Evolutionary conservation across 371 early-diverging fungal genomes (phyloP).

Genomic region (Rhizopus microsporus): DNA sequence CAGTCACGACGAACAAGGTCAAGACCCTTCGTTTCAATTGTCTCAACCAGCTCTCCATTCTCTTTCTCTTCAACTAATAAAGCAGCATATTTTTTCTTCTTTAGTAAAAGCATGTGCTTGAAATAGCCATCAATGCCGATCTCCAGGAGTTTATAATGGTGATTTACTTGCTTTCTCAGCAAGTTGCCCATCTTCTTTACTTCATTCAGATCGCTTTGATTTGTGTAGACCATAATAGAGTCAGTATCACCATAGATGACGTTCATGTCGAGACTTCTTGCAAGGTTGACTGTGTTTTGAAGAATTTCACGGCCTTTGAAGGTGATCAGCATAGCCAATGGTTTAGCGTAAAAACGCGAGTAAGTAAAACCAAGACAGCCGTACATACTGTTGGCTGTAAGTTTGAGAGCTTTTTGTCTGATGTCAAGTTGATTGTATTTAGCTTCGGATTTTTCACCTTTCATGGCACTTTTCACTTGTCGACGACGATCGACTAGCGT

Average conservation of each 20-base stretch:
- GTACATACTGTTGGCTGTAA: slow-evolving; percentile 99
- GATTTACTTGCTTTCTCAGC: slow-evolving; percentile 85
- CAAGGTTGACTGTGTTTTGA: slow-evolving; percentile 86
- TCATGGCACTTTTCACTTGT: slow-evolving; percentile 92
- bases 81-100: slow-evolving; percentile 99
- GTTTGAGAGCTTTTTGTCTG: slow-evolving; percentile 94
- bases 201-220: slow-evolving; percentile 58
- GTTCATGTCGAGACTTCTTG: slow-evolving; percentile 72
- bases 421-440: slow-evolving; percentile 64
- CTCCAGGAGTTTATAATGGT: slow-evolving; percentile 87
- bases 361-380: slow-evolving; percentile 95
- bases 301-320: slow-evolving; percentile 95
- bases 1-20: slow-evolving; percentile 99
- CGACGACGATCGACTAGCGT: slow-evolving; percentile 91
- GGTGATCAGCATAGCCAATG: slow-evolving; percentile 95
- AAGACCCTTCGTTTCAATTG: slow-evolving; percentile 96
- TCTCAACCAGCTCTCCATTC: slow-evolving; percentile 61
- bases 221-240: slow-evolving; percentile 98
- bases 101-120: slow-evolving; percentile 88
- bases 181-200: slow-evolving; percentile 76
- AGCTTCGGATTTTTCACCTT: slow-evolving; percentile 27
- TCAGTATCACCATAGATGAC: slow-evolving; percentile 99
- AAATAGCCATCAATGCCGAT: slow-evolving; percentile 97
- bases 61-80: slow-evolving; percentile 68
- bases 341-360: slow-evolving; percentile 96